phyloP scores from a whole-genome alignment of 2,329 filamentous ascomycete species.

The Purpureocillium takamizusanense region DNA sequence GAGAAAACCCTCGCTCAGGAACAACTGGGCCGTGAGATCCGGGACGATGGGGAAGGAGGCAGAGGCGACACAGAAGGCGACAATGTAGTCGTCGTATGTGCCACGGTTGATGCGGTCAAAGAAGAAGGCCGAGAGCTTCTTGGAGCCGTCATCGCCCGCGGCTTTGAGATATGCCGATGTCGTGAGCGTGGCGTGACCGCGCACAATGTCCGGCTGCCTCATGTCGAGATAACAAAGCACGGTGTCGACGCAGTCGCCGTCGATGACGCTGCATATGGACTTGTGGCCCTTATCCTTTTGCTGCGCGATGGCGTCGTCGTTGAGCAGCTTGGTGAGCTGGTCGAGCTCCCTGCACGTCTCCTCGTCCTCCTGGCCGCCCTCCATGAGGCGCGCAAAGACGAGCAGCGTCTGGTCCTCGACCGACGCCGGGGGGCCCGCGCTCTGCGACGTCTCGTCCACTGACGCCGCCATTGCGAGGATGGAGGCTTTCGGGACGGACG shows the following conservation, averaged over 20 bases:
- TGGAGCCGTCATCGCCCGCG: slow-evolving; percentile 60
- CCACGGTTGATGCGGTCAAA: slow-evolving; percentile 60
- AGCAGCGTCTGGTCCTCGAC: slow-evolving; percentile 61
- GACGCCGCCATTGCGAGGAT: slow-evolving; percentile 20
- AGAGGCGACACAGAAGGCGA: slow-evolving; percentile 88
- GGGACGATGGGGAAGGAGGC: slow-evolving; percentile 81
- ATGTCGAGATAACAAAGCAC: slow-evolving; percentile 82
- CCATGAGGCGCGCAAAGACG: slow-evolving; percentile 81
- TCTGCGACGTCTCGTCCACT: slow-evolving; percentile 21
- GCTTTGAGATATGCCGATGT: slow-evolving; percentile 77
- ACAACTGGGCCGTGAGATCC: slow-evolving; percentile 64
- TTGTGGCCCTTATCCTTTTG: slow-evolving; percentile 30
- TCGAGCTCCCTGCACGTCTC: slow-evolving; percentile 55
- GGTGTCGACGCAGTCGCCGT: slow-evolving; percentile 71
- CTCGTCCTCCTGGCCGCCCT: slow-evolving; percentile 75
- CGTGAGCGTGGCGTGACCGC: slow-evolving; percentile 73
- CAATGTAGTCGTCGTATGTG: slow-evolving; percentile 79
- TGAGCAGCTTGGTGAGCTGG: slow-evolving; percentile 49
- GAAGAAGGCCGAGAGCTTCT: slow-evolving; percentile 66
- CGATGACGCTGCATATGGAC: slow-evolving; percentile 54
- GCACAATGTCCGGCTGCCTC: slow-evolving; percentile 62
- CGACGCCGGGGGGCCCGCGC: slow-evolving; percentile 20
- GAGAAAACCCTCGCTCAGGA: slow-evolving; percentile 83
- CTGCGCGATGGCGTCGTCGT: slow-evolving; percentile 40
- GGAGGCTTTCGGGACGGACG: not conserved